Conservation (phyloP, 2,329 filamentous ascomycete species). For the Thielaviopsis euricoi region DNA sequence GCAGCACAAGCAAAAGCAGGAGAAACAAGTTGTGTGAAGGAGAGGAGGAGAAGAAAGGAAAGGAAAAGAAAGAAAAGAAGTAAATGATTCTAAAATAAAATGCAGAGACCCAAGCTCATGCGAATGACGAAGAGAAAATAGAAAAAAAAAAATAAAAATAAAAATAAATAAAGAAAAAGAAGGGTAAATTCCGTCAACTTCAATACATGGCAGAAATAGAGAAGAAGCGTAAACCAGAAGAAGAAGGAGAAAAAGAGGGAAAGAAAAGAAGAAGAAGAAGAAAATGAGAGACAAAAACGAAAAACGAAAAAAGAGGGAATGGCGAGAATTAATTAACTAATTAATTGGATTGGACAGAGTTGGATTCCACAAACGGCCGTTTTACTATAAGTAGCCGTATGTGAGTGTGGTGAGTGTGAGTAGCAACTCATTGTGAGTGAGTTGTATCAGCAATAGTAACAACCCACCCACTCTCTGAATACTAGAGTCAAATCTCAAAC, state of each 20-base stretch:
- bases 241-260: neutral
- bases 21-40: neutral
- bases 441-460: neutral
- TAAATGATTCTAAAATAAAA: neutral
- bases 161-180: neutral
- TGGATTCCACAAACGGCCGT: neutral
- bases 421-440: too few relatives aligned
- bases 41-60: neutral
- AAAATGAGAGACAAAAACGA: neutral
- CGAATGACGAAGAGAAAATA: neutral
- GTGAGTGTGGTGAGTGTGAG: too few relatives aligned
- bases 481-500: neutral
- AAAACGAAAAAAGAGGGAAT: neutral
- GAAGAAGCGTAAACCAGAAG: neutral
- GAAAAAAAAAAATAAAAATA: neutral
- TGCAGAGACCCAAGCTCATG: constrained; percentile 1
- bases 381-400: neutral
- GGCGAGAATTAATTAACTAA: too few relatives aligned
- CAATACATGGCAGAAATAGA: neutral
- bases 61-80: neutral
- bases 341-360: too few relatives aligned
- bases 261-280: neutral
- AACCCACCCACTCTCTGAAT: neutral
- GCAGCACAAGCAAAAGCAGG: too few relatives aligned
- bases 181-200: neutral